Percentiles rank a stretch among this genome's conserved stretches.
phyloP scores from a whole-genome alignment of 164 flowering plant species.

The Paratinospora sagittata region DNA sequence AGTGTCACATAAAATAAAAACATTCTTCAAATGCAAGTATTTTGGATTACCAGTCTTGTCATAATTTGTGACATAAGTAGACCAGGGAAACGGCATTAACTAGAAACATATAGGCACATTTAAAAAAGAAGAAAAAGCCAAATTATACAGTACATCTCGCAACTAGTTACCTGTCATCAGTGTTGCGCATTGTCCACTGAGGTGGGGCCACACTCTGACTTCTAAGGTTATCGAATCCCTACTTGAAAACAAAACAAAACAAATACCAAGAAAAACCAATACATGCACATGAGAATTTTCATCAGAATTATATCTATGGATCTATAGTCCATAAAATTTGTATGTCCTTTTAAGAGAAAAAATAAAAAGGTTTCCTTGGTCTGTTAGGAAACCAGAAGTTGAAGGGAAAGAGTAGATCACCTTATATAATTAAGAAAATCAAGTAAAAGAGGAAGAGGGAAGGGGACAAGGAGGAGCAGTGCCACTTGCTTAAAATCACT shows the following conservation, averaged over 20 bases:
- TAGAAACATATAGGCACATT: neutral
- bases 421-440: too few species aligned
- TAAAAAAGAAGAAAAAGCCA: too few species aligned
- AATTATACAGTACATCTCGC: too few species aligned
- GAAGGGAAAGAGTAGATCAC: too few species aligned
- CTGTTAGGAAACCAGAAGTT: too few species aligned
- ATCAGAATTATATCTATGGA: neutral
- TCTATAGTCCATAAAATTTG: too few species aligned
- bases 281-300: neutral
- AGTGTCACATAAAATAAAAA: neutral
- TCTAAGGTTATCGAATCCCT: constrained; percentile 99
- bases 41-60: neutral
- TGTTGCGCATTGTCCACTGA: constrained; percentile 99
- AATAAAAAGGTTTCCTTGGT: too few species aligned
- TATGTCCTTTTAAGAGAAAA: too few species aligned
- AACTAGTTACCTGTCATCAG: constrained; percentile 73
- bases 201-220: constrained; percentile 95
- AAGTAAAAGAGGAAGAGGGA: too few species aligned
- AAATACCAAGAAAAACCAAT: constrained; percentile 5
- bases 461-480: too few species aligned
- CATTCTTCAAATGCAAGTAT: neutral
- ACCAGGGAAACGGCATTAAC: neutral
- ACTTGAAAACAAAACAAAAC: constrained; percentile 8
- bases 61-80: neutral
- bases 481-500: too few species aligned